These are phyloP conservation scores for Skeletonema grethae DNA, from an alignment of 108 stramenopile genomes.

Conservation along the genomic window DNA sequence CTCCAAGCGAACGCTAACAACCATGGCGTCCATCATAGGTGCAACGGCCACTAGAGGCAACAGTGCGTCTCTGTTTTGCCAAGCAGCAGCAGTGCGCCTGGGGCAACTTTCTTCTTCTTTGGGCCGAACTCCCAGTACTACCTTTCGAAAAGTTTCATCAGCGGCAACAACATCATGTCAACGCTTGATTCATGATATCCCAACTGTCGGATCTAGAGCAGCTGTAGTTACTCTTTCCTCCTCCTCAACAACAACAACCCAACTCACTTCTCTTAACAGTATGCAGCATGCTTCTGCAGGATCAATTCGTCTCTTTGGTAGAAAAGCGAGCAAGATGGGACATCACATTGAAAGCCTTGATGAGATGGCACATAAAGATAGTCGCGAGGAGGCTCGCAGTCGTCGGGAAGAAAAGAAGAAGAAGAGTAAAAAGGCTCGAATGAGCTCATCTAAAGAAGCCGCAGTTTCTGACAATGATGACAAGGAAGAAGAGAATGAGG, in stretches of 20 bases:
- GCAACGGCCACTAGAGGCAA: constrained; percentile 3
- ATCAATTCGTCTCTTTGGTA: constrained; percentile 29
- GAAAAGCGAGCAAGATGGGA: constrained; percentile 68
- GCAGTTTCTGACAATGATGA: constrained; percentile 6
- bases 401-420: constrained; percentile 78
- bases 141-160: background rate
- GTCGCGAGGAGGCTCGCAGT: constrained; percentile 68
- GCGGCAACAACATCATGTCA: background rate
- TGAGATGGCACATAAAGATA: constrained; percentile 64
- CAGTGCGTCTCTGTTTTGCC: background rate
- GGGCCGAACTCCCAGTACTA: background rate
- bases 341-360: constrained; percentile 66
- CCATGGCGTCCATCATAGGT: constrained; percentile 5
- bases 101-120: background rate
- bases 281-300: background rate
- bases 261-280: background rate
- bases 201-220: background rate
- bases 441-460: constrained; percentile 11
- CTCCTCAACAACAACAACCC: background rate
- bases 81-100: background rate
- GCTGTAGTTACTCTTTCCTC: background rate
- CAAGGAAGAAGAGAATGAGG: constrained; percentile 18
- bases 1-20: background rate
- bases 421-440: constrained; percentile 52
- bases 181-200: background rate